Percentiles rank a stretch among this genome's conserved stretches.
These are phyloP conservation scores for Nigrospora sphaerica DNA, from an alignment of 2,329 filamentous ascomycete species.

Conservation along the genomic window DNA sequence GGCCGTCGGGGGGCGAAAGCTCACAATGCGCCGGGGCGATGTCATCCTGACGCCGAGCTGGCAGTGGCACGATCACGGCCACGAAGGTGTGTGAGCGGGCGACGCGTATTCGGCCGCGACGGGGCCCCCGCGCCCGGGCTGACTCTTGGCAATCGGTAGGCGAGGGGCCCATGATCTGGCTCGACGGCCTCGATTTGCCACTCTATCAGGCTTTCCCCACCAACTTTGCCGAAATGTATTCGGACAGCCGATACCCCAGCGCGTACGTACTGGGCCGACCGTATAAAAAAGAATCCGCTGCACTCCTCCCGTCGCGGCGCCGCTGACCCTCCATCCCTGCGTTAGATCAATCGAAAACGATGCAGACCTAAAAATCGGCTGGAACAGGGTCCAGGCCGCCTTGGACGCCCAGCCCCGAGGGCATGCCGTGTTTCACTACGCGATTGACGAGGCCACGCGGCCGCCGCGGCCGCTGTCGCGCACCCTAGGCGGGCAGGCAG, in stretches of 20 bases:
- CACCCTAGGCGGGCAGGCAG: constrained; percentile 1
- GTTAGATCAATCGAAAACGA: neutral
- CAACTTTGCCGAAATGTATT: constrained; percentile 43
- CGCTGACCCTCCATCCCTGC: neutral
- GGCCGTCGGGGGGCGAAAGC: constrained; percentile 41
- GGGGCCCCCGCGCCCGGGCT: too few species aligned
- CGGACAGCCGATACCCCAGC: constrained; percentile 3
- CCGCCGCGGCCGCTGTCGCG: neutral
- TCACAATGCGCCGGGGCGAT: constrained; percentile 42
- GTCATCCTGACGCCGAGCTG: constrained; percentile 48
- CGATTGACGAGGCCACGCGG: neutral
- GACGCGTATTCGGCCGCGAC: too few species aligned
- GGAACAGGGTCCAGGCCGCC: neutral
- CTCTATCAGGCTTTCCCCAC: constrained; percentile 41
- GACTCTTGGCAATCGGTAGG: neutral
- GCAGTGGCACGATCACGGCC: constrained; percentile 51
- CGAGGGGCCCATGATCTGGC: constrained; percentile 46
- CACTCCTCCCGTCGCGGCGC: too few species aligned
- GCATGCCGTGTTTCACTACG: constrained; percentile 4
- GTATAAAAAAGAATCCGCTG: too few species aligned
- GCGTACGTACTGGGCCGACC: neutral
- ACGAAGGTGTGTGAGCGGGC: constrained; percentile 28
- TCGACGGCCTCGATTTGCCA: constrained; percentile 47
- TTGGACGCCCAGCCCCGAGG: neutral
- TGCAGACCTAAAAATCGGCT: neutral